Conservation (phyloP, 768 basidiomycete genomes). For the Russula brevipes region DNA sequence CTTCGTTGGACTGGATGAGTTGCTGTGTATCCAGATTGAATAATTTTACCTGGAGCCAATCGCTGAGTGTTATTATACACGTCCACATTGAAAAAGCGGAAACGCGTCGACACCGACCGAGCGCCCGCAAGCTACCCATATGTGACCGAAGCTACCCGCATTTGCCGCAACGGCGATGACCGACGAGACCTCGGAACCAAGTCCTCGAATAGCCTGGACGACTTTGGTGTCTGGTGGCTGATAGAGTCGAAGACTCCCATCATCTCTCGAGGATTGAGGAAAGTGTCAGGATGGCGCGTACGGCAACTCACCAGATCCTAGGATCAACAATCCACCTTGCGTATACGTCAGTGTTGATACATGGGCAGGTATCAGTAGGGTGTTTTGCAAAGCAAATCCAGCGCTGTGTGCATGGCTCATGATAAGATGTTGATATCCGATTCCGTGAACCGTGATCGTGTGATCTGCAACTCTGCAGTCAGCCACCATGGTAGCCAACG, state of each 20-base stretch:
- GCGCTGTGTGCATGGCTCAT: not conserved
- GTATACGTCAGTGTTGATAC: conserved; percentile 52
- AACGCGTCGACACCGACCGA: conserved; percentile 38
- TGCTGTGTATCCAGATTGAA: conserved; percentile 45
- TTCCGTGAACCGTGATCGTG: no score
- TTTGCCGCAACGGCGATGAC: conserved; percentile 42
- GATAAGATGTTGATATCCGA: no score
- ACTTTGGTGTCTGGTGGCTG: conserved; percentile 17
- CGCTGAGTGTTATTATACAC: not conserved
- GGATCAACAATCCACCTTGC: conserved; percentile 46
- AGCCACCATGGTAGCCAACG: conserved; percentile 16
- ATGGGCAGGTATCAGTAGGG: conserved; percentile 43
- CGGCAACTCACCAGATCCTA: conserved; percentile 50
- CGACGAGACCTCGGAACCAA: conserved; percentile 55
- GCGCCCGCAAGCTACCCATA: conserved; percentile 65
- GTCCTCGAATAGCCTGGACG: conserved; percentile 22
- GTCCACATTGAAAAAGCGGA: not conserved
- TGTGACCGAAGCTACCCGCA: conserved; percentile 35
- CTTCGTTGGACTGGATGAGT: conserved; percentile 49
- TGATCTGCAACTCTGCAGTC: not conserved
- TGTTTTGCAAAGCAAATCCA: conserved; percentile 10
- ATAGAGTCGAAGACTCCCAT: conserved; percentile 25
- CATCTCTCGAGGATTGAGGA: conserved; percentile 46
- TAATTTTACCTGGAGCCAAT: conserved; percentile 32
- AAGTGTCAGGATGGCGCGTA: not conserved